Percentiles rank a stretch among this genome's conserved stretches.
These are phyloP conservation scores for Oryza officinalis DNA, from an alignment of 176 grass and related monocot species.

Conservation along the genomic window DNA sequence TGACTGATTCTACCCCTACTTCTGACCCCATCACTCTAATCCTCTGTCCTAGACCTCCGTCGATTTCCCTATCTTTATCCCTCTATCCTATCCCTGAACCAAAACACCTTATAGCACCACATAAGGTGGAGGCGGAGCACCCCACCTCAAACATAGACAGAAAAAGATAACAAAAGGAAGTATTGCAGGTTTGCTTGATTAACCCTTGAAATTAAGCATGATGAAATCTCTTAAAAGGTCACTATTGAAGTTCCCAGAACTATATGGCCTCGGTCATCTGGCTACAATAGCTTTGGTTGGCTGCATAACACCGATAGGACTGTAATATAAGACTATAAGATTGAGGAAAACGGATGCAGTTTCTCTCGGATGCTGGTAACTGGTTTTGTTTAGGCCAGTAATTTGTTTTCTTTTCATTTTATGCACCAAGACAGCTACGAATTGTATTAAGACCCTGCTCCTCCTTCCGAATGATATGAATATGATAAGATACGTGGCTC, in stretches of 20 bases:
- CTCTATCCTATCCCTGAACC: background rate
- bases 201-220: background rate
- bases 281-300: background rate
- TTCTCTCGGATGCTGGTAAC: background rate
- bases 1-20: background rate
- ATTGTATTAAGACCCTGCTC: background rate
- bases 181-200: background rate
- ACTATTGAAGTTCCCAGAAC: background rate
- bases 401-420: background rate
- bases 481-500: too few relatives aligned
- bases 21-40: background rate
- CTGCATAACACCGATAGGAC: background rate
- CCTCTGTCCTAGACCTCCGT: background rate
- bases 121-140: background rate
- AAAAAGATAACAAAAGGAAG: background rate
- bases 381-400: background rate
- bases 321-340: background rate
- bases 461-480: too few relatives aligned
- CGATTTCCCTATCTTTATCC: background rate
- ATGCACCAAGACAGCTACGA: background rate
- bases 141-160: background rate
- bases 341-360: background rate
- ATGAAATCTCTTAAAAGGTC: background rate
- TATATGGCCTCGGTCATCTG: slow-evolving; percentile 6
- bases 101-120: too few relatives aligned